A percentile compares a stretch with the other conserved stretches of the same genome.
Evolutionary conservation across 2,329 filamentous ascomycete species (phyloP).

Genomic region (Diaporthe amygdali): DNA sequence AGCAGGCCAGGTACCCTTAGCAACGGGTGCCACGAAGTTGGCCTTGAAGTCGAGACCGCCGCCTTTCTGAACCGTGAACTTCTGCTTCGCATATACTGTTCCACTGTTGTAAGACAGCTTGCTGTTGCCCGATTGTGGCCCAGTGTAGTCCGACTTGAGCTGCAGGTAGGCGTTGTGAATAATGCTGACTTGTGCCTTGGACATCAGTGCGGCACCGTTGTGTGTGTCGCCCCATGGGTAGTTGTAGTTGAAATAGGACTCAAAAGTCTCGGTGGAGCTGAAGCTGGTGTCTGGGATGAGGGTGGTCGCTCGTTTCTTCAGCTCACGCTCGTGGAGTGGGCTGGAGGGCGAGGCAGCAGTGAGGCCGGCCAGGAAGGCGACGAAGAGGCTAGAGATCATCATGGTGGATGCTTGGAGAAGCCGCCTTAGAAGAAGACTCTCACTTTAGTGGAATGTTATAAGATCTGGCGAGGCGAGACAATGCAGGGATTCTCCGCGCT

Average conservation of each 20-base stretch:
- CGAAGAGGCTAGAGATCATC: constrained; percentile 12
- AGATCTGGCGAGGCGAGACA: background rate
- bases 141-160: constrained; percentile 48
- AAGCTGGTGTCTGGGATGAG: constrained; percentile 43
- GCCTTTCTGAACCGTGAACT: constrained; percentile 40
- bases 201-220: constrained; percentile 60
- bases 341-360: constrained; percentile 5
- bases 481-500: background rate
- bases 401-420: background rate
- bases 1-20: constrained; percentile 56
- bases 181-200: constrained; percentile 48
- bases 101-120: constrained; percentile 56
- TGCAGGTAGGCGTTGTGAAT: constrained; percentile 44
- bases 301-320: constrained; percentile 30
- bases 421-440: background rate
- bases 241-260: constrained; percentile 51
- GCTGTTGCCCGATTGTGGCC: constrained; percentile 41
- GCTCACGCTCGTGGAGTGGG: constrained; percentile 18
- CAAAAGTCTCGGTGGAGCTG: constrained; percentile 39
- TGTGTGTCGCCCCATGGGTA: constrained; percentile 61
- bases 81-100: constrained; percentile 41
- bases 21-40: constrained; percentile 43
- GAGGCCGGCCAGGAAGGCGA: constrained; percentile 16
- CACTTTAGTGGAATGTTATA: background rate
- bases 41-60: constrained; percentile 45